These are phyloP conservation scores for Acidiella bohemica DNA, from an alignment of 495 filamentous ascomycete genomes.

Conservation along the genomic window DNA sequence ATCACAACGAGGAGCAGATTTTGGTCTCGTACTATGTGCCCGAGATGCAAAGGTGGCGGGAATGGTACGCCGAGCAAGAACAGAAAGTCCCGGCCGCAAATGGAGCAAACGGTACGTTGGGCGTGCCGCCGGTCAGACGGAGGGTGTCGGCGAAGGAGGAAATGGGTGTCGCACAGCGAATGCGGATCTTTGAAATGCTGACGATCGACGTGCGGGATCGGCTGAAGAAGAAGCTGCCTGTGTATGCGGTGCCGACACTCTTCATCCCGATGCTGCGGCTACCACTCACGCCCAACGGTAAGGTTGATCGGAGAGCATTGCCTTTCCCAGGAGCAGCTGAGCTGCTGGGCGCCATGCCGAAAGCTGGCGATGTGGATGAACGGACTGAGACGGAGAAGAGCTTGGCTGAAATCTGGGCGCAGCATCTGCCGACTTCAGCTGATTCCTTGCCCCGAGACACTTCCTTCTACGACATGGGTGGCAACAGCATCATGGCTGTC, in stretches of 20 bases:
- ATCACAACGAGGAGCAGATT: slow-evolving; percentile 80
- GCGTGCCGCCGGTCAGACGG: slow-evolving; percentile 49
- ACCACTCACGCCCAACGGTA: slow-evolving; percentile 89
- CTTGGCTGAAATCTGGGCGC: slow-evolving; percentile 56
- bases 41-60: slow-evolving; percentile 55
- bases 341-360: slow-evolving; percentile 33
- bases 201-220: slow-evolving; percentile 48
- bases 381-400: slow-evolving; percentile 53
- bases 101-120: slow-evolving; percentile 41
- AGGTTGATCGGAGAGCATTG: slow-evolving; percentile 78
- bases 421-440: slow-evolving; percentile 33
- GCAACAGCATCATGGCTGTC: slow-evolving; percentile 77
- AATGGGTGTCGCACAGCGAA: slow-evolving; percentile 16
- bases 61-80: slow-evolving; percentile 43
- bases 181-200: slow-evolving; percentile 44
- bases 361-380: slow-evolving; percentile 22
- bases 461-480: slow-evolving; percentile 78
- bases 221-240: slow-evolving; percentile 60
- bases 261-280: slow-evolving; percentile 68
- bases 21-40: slow-evolving; percentile 88
- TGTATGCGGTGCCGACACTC: slow-evolving; percentile 69
- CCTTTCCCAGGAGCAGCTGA: slow-evolving; percentile 78
- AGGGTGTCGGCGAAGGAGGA: slow-evolving; percentile 13
- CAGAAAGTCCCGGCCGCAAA: slow-evolving; percentile 33
- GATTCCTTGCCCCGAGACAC: slow-evolving; percentile 51